Base-by-base conservation (phyloP, 805 yeast species). In the Yarrowia keelungensis region DNA sequence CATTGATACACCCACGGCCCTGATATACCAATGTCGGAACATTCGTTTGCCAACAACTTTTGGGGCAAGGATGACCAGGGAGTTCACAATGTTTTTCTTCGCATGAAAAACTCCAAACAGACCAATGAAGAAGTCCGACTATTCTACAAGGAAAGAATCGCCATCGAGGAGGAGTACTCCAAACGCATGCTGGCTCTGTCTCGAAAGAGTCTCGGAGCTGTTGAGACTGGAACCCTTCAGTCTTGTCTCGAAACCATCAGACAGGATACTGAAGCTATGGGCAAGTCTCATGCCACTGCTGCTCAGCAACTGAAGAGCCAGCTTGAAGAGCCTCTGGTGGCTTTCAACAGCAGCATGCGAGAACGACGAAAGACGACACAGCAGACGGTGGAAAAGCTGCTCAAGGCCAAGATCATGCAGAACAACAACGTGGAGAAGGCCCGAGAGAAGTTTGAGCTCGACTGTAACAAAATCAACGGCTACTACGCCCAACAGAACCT, bases 111-210 rank as follows among this genome's bases (percentile, higher is more conserved):
- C 69, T 86, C 92, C 9, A 80, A 84, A 49, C 83, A 82, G 58
- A 88, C 95, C 0, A 77, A 85, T 61, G 87, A 86, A 38, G 84
- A 82, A 39, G 73, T 88, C 16, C 75, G 79, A 9, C 72, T 74
- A 1, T 86, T 83, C 71, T 86, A 85, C 76, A 83, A 80, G 69
- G 90, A 87, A 69, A 74, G 83, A 46, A 79, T 84, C 0, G 80
- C 84, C 15, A 83, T 92, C 47, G 97, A 91, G 73, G 89, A 87
- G 70, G 97, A 92, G 35, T 90, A 90, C 74, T 79, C 87, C 46
- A 83, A 85, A 68, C 83, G 82, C 69, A 76, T 92, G 72, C 79
- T 79, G 53, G 80, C 83, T 15, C 78, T 91, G 26, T 79, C 90
- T 22, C 77, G 79, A 62, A 83, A 81, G 72, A 73, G 79, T 0